Percentiles rank a stretch among this genome's conserved stretches.
phyloP scores from a whole-genome alignment of 1,284 basidiomycete genomes.

The Ganoderma sinense region DNA sequence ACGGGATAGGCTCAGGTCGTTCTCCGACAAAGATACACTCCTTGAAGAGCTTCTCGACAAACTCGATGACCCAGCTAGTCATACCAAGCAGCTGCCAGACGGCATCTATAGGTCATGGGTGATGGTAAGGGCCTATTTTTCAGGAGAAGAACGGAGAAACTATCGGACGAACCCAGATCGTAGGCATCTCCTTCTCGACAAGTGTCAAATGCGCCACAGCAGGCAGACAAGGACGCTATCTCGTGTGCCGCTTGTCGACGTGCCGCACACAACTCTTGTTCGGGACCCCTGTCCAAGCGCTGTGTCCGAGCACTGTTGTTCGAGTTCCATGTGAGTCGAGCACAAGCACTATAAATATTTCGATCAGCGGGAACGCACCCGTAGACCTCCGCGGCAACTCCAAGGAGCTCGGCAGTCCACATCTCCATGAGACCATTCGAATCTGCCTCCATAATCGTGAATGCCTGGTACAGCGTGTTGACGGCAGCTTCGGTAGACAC shows the following conservation, averaged over 20 bases:
- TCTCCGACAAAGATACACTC: constrained; percentile 60
- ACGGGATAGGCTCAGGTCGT: constrained; percentile 5
- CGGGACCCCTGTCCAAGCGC: constrained; percentile 40
- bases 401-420: constrained; percentile 56
- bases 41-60: constrained; percentile 69
- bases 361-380: constrained; percentile 44
- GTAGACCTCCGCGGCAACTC: constrained; percentile 64
- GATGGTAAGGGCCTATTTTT: neutral
- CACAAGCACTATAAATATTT: neutral
- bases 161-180: constrained; percentile 58
- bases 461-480: constrained; percentile 52
- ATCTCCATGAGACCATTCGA: constrained; percentile 32
- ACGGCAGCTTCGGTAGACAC: constrained; percentile 48
- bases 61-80: constrained; percentile 63
- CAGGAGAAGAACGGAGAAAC: neutral
- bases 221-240: constrained; percentile 66
- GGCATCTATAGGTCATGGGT: constrained; percentile 52
- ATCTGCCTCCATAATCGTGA: constrained; percentile 49
- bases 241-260: constrained; percentile 67
- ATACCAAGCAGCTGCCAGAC: constrained; percentile 74
- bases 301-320: constrained; percentile 46
- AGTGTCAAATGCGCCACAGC: constrained; percentile 68
- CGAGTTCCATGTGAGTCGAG: constrained; percentile 1
- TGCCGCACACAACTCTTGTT: constrained; percentile 48
- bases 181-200: constrained; percentile 69